Percentiles rank a stretch among this genome's conserved stretches.
Conservation (phyloP, 1,139 yeast species). For the Blastobotrys illinoisensis region DNA sequence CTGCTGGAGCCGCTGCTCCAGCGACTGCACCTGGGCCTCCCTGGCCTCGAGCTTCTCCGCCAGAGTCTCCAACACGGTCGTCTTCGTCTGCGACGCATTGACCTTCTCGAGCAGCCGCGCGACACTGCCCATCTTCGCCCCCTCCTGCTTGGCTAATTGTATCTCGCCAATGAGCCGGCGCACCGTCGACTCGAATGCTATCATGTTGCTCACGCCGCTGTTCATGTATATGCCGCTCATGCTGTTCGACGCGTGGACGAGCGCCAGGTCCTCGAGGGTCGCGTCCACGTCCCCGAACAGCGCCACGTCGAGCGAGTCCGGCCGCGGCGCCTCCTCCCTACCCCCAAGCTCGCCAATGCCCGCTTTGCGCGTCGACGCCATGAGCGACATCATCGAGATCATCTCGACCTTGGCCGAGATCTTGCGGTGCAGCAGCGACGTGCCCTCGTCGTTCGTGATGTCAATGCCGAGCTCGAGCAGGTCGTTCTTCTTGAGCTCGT, state of each 20-base stretch:
- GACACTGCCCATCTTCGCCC: slow-evolving; percentile 41
- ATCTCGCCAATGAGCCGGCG: slow-evolving; percentile 44
- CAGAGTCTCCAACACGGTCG: slow-evolving; percentile 15
- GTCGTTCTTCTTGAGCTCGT: slow-evolving; percentile 67
- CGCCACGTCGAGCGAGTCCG: slow-evolving; percentile 56
- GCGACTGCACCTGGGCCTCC: slow-evolving; percentile 21
- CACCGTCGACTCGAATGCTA: slow-evolving; percentile 46
- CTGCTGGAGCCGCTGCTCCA: slow-evolving; percentile 15
- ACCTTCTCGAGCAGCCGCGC: slow-evolving; percentile 35
- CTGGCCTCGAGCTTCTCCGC: slow-evolving; percentile 20
- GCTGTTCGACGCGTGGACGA: slow-evolving; percentile 51
- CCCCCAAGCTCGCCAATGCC: neutral
- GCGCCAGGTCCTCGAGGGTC: slow-evolving; percentile 52
- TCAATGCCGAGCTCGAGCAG: slow-evolving; percentile 85
- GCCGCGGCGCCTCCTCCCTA: slow-evolving; percentile 1
- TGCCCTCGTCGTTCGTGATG: slow-evolving; percentile 59
- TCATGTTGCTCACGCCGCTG: slow-evolving; percentile 52
- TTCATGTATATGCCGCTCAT: slow-evolving; percentile 61
- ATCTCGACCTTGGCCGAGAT: slow-evolving; percentile 77
- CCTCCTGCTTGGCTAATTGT: slow-evolving; percentile 42
- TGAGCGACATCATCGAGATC: slow-evolving; percentile 46
- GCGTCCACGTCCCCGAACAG: slow-evolving; percentile 74
- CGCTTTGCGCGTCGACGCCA: neutral
- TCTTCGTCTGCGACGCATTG: slow-evolving; percentile 19
- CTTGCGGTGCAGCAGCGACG: slow-evolving; percentile 64